Percentiles rank a stretch among this genome's conserved stretches.
Evolutionary conservation across 2,329 filamentous ascomycete genomes (phyloP).

Genomic region (Cercospora berteroae): DNA sequence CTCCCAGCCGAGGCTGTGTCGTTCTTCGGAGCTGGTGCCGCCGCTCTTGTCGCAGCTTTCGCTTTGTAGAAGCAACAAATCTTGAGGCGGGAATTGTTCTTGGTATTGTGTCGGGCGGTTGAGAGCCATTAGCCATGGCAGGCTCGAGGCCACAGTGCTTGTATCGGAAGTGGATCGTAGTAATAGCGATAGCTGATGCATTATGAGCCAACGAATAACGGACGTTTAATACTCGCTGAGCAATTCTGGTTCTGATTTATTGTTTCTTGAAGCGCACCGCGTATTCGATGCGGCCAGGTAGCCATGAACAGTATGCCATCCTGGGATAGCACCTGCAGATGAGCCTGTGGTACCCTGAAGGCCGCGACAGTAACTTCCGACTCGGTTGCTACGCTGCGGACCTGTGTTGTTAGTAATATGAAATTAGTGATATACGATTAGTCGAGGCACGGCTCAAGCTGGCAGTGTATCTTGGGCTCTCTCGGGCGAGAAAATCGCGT

Average conservation of each 20-base stretch:
- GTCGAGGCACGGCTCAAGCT: neutral
- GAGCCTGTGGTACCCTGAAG: neutral
- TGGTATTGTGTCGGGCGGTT: neutral
- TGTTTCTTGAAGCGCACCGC: neutral
- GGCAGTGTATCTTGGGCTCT: neutral
- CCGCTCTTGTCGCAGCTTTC: slow-evolving; percentile 9
- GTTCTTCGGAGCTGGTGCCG: slow-evolving; percentile 4
- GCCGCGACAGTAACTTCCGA: neutral
- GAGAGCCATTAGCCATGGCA: neutral
- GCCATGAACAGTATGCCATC: neutral
- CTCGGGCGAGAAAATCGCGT: neutral
- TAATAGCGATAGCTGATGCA: neutral
- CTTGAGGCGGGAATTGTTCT: neutral
- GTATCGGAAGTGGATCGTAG: neutral
- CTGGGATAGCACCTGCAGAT: neutral
- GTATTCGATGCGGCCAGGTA: neutral
- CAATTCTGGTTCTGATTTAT: neutral
- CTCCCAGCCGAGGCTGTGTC: slow-evolving; percentile 6
- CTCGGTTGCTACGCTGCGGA: neutral
- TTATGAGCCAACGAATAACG: neutral
- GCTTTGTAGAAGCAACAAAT: neutral
- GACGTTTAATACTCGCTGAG: neutral
- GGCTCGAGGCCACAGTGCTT: neutral
- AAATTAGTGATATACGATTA: neutral
- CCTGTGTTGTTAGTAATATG: neutral